These are phyloP conservation scores for Kodamaea jinghongensis DNA, from an alignment of 805 yeast species.

Conservation along the genomic window DNA sequence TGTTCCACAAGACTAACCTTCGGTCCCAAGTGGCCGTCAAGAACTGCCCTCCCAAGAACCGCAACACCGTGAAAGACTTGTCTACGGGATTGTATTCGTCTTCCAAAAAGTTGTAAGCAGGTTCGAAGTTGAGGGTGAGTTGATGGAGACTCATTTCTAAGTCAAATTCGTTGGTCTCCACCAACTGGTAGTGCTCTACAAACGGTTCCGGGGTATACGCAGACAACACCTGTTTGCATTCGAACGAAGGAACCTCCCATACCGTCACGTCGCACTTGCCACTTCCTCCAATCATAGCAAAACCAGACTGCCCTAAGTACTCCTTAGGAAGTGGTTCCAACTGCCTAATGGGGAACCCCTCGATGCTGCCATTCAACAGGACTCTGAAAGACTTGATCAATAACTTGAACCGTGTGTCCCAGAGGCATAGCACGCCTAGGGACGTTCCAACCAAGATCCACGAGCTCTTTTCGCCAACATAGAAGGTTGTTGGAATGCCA, in stretches of 20 bases:
- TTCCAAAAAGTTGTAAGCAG: slow-evolving; percentile 5
- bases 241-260: slow-evolving; percentile 70
- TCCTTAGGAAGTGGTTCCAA: slow-evolving; percentile 44
- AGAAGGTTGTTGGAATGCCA: slow-evolving; percentile 65
- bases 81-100: slow-evolving; percentile 6
- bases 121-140: slow-evolving; percentile 3
- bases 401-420: slow-evolving; percentile 75
- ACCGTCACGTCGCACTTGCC: slow-evolving; percentile 55
- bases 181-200: slow-evolving; percentile 22
- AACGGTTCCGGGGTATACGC: slow-evolving; percentile 18
- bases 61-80: slow-evolving; percentile 15
- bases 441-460: slow-evolving; percentile 79
- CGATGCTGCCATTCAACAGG: slow-evolving; percentile 17
- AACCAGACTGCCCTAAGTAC: slow-evolving; percentile 22
- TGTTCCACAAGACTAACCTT: slow-evolving; percentile 29
- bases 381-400: slow-evolving; percentile 63
- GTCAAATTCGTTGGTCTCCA: slow-evolving; percentile 17
- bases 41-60: slow-evolving; percentile 11
- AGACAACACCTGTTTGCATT: slow-evolving; percentile 45
- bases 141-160: not conserved
- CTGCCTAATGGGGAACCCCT: slow-evolving; percentile 35
- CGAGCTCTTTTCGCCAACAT: slow-evolving; percentile 48
- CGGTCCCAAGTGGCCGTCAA: slow-evolving; percentile 27
- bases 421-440: slow-evolving; percentile 68
- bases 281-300: slow-evolving; percentile 68